Evolutionary conservation across 2,329 filamentous ascomycete species (phyloP).

Genomic region (Fusarium decemcellulare): DNA sequence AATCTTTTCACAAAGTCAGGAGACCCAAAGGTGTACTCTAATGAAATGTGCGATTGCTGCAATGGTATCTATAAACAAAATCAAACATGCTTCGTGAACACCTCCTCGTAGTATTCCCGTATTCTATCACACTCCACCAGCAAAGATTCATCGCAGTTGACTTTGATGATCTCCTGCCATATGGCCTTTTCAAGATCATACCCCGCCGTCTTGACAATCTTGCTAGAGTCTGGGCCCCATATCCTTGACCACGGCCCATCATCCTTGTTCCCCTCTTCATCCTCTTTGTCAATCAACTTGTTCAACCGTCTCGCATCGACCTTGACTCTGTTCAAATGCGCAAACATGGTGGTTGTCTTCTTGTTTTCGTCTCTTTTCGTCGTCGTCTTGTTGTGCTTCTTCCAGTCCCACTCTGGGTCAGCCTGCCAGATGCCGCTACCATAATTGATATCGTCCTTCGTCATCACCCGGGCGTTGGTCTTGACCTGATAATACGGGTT

Average conservation of each 20-base stretch:
- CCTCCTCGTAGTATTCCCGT: conserved; percentile 37
- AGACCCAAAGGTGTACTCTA: no score
- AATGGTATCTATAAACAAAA: not conserved
- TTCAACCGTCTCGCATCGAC: conserved; percentile 36
- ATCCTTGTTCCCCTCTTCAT: conserved; percentile 19
- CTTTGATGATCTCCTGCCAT: conserved; percentile 43
- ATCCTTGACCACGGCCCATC: conserved; percentile 20
- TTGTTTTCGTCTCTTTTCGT: not conserved
- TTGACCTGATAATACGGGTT: conserved; percentile 42
- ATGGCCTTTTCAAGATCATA: conserved; percentile 44
- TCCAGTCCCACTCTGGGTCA: conserved; percentile 43
- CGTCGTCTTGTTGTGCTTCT: not conserved
- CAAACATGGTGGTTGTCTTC: conserved; percentile 41
- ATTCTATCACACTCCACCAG: conserved; percentile 42
- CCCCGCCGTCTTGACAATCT: conserved; percentile 30
- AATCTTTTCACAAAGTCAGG: no score
- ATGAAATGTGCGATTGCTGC: no score
- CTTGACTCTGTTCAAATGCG: conserved; percentile 44
- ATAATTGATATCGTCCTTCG: conserved; percentile 32
- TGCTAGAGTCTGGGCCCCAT: conserved; percentile 34
- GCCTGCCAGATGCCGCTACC: conserved; percentile 46
- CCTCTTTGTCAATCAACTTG: conserved; percentile 4
- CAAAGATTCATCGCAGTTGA: conserved; percentile 31
- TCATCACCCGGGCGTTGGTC: conserved; percentile 21
- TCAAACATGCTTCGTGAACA: conserved; percentile 26